These are phyloP conservation scores for Onygenales sp. DNA, from an alignment of 2,329 filamentous ascomycete species.

Conservation along the genomic window DNA sequence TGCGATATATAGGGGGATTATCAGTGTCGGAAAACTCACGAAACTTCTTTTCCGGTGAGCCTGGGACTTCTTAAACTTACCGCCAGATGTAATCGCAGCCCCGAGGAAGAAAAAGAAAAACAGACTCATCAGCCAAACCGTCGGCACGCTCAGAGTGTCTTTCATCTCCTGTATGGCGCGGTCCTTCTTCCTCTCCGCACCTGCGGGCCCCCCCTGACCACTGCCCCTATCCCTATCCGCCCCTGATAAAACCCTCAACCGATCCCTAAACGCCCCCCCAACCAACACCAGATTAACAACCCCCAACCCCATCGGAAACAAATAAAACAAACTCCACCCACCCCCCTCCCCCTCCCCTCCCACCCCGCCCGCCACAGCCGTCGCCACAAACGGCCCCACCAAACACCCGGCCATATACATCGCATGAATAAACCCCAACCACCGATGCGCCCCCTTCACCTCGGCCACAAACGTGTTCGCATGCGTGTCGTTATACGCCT, in stretches of 20 bases:
- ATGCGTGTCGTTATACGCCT: conserved; percentile 56
- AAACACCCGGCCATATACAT: conserved; percentile 51
- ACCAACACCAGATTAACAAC: conserved; percentile 43
- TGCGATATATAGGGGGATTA: not conserved
- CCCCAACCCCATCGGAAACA: conserved; percentile 45
- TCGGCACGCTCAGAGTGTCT: conserved; percentile 13
- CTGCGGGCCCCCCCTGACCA: not conserved
- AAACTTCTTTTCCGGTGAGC: not conserved
- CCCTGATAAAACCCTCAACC: conserved; percentile 2
- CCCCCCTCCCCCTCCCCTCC: conserved; percentile 15
- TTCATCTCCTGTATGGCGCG: conserved; percentile 17
- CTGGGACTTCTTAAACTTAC: conserved; percentile 12
- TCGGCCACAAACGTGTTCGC: conserved; percentile 53
- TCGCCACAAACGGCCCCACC: conserved; percentile 47
- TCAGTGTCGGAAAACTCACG: not conserved
- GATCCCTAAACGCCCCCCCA: conserved; percentile 41
- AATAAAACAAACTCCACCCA: conserved; percentile 49
- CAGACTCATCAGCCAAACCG: conserved; percentile 49
- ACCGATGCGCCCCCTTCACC: conserved; percentile 45
- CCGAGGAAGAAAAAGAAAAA: conserved; percentile 59
- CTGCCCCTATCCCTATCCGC: not conserved
- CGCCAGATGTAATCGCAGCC: conserved; percentile 42
- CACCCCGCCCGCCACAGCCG: conserved; percentile 38
- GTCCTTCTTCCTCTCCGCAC: not conserved
- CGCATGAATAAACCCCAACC: conserved; percentile 56